phyloP scores from a whole-genome alignment of 1,284 basidiomycete genomes.

The Irpex sp. region DNA sequence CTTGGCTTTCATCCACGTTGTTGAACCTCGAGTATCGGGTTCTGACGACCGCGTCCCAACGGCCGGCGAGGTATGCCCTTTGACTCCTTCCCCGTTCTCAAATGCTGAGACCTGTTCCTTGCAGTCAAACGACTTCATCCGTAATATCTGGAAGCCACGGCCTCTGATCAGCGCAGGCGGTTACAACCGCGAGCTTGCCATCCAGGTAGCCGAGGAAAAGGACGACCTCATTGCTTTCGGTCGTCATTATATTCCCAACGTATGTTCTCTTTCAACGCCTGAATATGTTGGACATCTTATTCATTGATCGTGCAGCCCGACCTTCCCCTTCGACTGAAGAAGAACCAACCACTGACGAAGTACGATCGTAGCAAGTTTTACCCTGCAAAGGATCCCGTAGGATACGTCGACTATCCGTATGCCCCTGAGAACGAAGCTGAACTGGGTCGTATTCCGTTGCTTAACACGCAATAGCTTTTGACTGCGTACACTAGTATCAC shows the following conservation, averaged over 20 bases:
- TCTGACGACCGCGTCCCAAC: slow-evolving; percentile 15
- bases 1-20: slow-evolving; percentile 53
- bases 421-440: too few relatives aligned
- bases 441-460: too few relatives aligned
- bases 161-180: slow-evolving; percentile 35
- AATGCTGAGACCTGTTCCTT: slow-evolving; percentile 8
- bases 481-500: too few relatives aligned
- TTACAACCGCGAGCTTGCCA: slow-evolving; percentile 21
- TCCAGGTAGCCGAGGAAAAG: slow-evolving; percentile 24
- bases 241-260: slow-evolving; percentile 41
- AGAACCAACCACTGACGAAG: too few relatives aligned
- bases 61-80: slow-evolving; percentile 12
- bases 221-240: slow-evolving; percentile 41
- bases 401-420: too few relatives aligned
- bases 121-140: slow-evolving; percentile 26
- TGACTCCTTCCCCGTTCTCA: background rate
- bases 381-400: too few relatives aligned
- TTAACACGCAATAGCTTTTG: too few relatives aligned
- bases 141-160: slow-evolving; percentile 24
- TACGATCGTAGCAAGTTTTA: too few relatives aligned
- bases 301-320: too few relatives aligned
- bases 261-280: slow-evolving; percentile 17
- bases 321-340: too few relatives aligned
- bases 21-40: slow-evolving; percentile 32
- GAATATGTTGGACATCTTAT: too few relatives aligned